Evolutionary conservation across 1,284 basidiomycete species (phyloP), one percentile per base, ranked within the genome.

Genomic region (Stereum hirsutum): DNA sequence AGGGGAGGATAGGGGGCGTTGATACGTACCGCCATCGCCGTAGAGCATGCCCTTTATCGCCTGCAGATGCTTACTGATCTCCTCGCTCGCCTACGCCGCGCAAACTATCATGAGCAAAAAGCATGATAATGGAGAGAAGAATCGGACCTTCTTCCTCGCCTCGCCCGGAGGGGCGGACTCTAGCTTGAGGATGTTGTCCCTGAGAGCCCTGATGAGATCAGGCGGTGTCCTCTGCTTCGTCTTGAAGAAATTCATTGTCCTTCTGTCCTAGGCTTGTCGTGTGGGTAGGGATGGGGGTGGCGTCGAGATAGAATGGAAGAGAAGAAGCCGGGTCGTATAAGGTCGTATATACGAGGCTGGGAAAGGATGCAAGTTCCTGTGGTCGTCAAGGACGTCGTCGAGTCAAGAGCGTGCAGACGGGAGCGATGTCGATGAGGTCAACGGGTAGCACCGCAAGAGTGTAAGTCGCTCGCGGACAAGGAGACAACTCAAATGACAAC

Each of bases 241-340:
- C 68, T 89, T 92, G 80, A 95, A 95, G 70, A 95, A 94, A 65
- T 95, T 95, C 91, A 94, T 93, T 7, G n/a, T n/a, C n/a, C n/a
- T n/a, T n/a, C n/a, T n/a, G n/a, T n/a, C n/a, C n/a, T n/a, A n/a
- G n/a, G n/a, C n/a, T n/a, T n/a, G n/a, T n/a, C n/a, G n/a, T n/a
- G n/a, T n/a, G n/a, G n/a, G n/a, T n/a, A n/a, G 33, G 10, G 28
- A 30, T 30, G 28, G 28, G 28, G 28, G 28, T n/a, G 28, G n/a
- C 10, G 28, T 30, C 10, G 28, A 30, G 28, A n/a, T 10, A 30
- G n/a, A n/a, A 30, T 8, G 10, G 28, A 30, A n/a, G n/a, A n/a
- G n/a, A n/a, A n/a, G n/a, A n/a, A n/a, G n/a, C n/a, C n/a, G n/a
- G n/a, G n/a, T n/a, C n/a, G n/a, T n/a, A n/a, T n/a, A n/a, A n/a